Base-by-base conservation (phyloP, 352 stramenopile species). In the Pythium rishiriense region DNA sequence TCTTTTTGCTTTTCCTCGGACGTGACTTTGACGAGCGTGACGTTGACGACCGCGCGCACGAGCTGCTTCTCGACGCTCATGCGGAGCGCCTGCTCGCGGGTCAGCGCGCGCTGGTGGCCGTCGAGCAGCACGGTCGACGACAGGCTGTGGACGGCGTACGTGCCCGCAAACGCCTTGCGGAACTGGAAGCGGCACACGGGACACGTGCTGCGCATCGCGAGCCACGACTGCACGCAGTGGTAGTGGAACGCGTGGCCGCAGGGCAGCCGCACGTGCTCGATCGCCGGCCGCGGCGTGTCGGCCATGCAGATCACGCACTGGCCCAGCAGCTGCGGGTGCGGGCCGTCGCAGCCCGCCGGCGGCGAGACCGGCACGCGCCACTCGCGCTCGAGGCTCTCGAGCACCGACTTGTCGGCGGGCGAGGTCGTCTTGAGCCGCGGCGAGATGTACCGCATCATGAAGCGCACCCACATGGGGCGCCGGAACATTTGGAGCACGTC, bases 101-200 rank as follows among this genome's bases (percentile, higher is more conserved):
- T 50, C 50, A 74, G 61, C 21, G 49, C 43, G 14, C 47, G 52
- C 12, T 79, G 35, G 11, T 75, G 64, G 0, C 61, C 48, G 10
- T 65, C 58, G 11, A 85, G 71, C 8, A 87, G 47, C 26, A 76
- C 69, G 5, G 73, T 78, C 25, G 81, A 87, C 50, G 68, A 63
- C 28, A 90, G 62, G 12, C 63, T 70, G 29, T 73, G 81, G 24
- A 87, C 70, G 21, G 72, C 68, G 52, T 77, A 90, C n/a, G 57
- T 77, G n/a, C 78, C 78, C 5, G 69, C 54, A 46, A 90, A 85
- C 26, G 76, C 73, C 57, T 85, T 83, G 24, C 62, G 67, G 52
- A 97, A 85, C 72, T 97, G 87, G 64, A 85, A 87, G 60, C 96
- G 94, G 64, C 93, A 98, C 49, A 97, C 83, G 19, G 93, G 93